Evolutionary conservation across 192 early-diverging fungal genomes (phyloP).

Genomic region (Geosiphon pyriformis): DNA sequence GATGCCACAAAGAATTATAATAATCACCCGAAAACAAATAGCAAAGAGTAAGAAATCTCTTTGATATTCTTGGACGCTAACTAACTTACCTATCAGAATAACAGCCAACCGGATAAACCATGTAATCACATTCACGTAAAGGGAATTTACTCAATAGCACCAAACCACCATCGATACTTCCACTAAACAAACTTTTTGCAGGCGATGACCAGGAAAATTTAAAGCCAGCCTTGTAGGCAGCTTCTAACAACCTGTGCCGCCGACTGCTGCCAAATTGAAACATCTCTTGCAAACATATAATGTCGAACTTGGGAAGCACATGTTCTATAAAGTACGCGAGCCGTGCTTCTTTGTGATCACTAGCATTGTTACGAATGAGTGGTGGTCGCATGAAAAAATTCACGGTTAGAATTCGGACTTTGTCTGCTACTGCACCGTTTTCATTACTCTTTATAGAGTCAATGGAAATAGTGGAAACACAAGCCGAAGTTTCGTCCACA

Average conservation of each 20-base stretch:
- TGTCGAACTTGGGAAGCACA: constrained; percentile 67
- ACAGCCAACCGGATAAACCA: constrained; percentile 62
- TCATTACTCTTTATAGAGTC: too few relatives aligned
- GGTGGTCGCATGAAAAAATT: constrained; percentile 75
- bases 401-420: constrained; percentile 52
- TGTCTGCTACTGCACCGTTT: too few relatives aligned
- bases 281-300: constrained; percentile 78
- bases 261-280: constrained; percentile 70
- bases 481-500: too few relatives aligned
- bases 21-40: too few relatives aligned
- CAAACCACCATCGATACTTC: constrained; percentile 70
- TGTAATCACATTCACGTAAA: constrained; percentile 48
- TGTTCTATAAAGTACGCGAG: constrained; percentile 62
- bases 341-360: constrained; percentile 78
- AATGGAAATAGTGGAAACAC: too few relatives aligned
- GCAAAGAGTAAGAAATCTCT: too few relatives aligned
- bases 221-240: constrained; percentile 63
- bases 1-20: too few relatives aligned
- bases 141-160: constrained; percentile 70
- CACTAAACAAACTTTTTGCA: constrained; percentile 54
- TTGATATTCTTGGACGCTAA: background rate
- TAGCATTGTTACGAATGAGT: constrained; percentile 61
- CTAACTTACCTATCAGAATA: constrained; percentile 64
- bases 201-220: constrained; percentile 57
- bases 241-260: constrained; percentile 47